A percentile compares a stretch with the other conserved stretches of the same genome.
Conservation (phyloP, 768 basidiomycete genomes). For the Clitopilus hobsonii region DNA sequence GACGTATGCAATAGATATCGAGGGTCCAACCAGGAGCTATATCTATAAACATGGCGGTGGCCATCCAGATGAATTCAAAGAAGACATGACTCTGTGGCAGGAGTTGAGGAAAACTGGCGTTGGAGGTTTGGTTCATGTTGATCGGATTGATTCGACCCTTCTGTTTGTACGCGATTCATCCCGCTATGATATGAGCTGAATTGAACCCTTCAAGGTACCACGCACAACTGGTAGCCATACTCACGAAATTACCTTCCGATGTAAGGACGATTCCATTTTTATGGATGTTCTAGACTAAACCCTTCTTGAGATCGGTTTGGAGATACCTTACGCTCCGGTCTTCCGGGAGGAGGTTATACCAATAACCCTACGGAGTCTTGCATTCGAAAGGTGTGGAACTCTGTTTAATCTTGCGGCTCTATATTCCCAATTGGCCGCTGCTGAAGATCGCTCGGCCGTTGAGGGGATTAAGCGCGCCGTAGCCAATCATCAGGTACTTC, state of each 20-base stretch:
- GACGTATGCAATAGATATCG: slow-evolving; percentile 53
- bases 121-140: slow-evolving; percentile 47
- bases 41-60: slow-evolving; percentile 63
- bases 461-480: slow-evolving; percentile 86
- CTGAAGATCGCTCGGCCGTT: slow-evolving; percentile 61
- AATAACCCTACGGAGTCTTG: slow-evolving; percentile 64
- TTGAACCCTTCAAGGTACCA: slow-evolving; percentile 62
- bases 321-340: slow-evolving; percentile 68
- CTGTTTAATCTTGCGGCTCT: slow-evolving; percentile 86
- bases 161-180: slow-evolving; percentile 42
- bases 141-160: slow-evolving; percentile 46
- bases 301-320: slow-evolving; percentile 55
- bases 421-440: slow-evolving; percentile 74
- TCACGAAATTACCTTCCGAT: slow-evolving; percentile 81
- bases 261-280: slow-evolving; percentile 30
- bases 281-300: background rate
- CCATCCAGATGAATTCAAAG: slow-evolving; percentile 81
- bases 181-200: slow-evolving; percentile 4
- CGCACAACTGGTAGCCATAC: slow-evolving; percentile 79
- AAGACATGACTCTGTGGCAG: slow-evolving; percentile 73
- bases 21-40: slow-evolving; percentile 54
- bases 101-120: slow-evolving; percentile 54
- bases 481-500: slow-evolving; percentile 60
- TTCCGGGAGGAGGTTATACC: slow-evolving; percentile 59
- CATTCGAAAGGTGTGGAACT: slow-evolving; percentile 74